phyloP scores from a whole-genome alignment of 2,329 filamentous ascomycete species.

The Mariannaea elegans region DNA sequence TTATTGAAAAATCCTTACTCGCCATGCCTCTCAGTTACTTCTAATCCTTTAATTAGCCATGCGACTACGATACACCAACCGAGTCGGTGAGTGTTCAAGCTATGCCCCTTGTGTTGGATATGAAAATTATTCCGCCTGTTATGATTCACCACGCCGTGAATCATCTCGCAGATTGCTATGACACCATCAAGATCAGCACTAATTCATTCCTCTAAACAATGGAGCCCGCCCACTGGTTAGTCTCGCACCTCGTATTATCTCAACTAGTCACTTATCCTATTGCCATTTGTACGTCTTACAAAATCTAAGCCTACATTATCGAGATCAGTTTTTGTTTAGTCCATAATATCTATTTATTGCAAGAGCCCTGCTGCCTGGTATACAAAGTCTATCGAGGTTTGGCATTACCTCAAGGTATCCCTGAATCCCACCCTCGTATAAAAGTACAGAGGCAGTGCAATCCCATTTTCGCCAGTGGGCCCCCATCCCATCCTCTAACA shows the following conservation, averaged over 20 bases:
- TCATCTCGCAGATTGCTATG: background rate
- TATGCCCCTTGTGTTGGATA: background rate
- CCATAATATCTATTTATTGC: constrained; percentile 19
- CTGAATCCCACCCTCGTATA: constrained; percentile 17
- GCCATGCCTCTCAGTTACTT: too few species aligned
- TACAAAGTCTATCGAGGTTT: constrained; percentile 34
- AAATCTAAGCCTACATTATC: background rate
- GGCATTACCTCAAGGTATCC: constrained; percentile 16
- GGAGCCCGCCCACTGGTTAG: too few species aligned
- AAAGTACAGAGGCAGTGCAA: constrained; percentile 25
- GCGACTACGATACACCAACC: background rate
- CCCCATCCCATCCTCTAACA: background rate
- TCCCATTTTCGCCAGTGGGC: constrained; percentile 10
- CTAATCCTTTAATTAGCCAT: too few species aligned
- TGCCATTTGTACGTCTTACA: too few species aligned
- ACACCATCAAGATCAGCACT: background rate
- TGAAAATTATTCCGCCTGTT: background rate
- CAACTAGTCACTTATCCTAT: too few species aligned
- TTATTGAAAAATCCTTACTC: too few species aligned
- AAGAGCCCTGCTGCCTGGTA: constrained; percentile 22
- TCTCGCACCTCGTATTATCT: background rate
- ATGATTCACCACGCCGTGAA: background rate
- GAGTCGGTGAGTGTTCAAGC: background rate
- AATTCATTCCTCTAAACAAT: too few species aligned
- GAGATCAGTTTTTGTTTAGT: background rate